phyloP scores from a whole-genome alignment of 108 stramenopile species.

The Cyclotella distinguenda region DNA sequence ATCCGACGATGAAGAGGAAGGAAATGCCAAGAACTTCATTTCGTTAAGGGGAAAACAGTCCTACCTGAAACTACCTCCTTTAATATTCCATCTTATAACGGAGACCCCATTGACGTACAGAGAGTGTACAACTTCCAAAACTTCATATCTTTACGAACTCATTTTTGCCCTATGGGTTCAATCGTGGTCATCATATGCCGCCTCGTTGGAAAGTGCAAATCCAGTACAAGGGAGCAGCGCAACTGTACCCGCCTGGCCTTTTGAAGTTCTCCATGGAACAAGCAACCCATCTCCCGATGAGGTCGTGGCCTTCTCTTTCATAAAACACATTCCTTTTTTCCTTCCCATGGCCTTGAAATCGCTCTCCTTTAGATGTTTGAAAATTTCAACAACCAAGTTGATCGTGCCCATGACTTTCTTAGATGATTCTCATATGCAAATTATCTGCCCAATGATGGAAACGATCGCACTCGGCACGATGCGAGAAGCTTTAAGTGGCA shows the following conservation, averaged over 20 bases:
- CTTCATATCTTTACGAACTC: conserved; percentile 35
- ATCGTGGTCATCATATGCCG: conserved; percentile 41
- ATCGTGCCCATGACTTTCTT: conserved; percentile 52
- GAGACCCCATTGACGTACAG: not conserved
- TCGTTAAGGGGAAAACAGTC: conserved; percentile 40
- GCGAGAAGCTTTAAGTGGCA: conserved; percentile 52
- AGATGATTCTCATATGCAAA: conserved; percentile 64
- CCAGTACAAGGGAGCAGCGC: conserved; percentile 26
- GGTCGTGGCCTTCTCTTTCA: conserved; percentile 44
- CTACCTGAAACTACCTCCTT: conserved; percentile 18
- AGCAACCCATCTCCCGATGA: conserved; percentile 39
- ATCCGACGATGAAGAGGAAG: conserved; percentile 67
- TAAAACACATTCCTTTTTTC: conserved; percentile 61
- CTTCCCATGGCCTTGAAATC: conserved; percentile 83
- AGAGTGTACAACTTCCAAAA: not conserved
- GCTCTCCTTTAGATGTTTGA: conserved; percentile 54
- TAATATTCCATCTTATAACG: conserved; percentile 32
- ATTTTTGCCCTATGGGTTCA: conserved; percentile 47
- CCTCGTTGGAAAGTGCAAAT: conserved; percentile 16
- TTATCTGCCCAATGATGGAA: conserved; percentile 68
- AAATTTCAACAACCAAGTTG: conserved; percentile 25
- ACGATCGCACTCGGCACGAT: conserved; percentile 63
- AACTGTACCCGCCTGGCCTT: conserved; percentile 36
- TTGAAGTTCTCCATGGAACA: conserved; percentile 38
- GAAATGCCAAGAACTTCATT: conserved; percentile 17